Evolutionary conservation across 202 grass and related monocot genomes (phyloP).

Genomic region (Dendrocalamus latiflorus): DNA sequence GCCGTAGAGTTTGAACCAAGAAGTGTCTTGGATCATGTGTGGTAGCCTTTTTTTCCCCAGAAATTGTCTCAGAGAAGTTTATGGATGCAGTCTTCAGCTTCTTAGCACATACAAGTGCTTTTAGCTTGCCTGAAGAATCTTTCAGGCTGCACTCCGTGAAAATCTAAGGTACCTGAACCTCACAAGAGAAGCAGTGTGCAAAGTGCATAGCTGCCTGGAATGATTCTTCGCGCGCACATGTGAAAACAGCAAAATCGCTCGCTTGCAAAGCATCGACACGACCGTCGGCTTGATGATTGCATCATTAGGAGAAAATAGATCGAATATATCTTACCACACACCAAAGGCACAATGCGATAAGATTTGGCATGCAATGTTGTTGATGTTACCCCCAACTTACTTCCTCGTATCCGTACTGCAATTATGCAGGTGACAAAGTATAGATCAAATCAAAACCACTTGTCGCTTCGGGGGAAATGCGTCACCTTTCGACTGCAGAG

Average conservation of each 20-base stretch:
- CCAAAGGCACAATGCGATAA: not conserved
- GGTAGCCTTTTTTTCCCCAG: not conserved
- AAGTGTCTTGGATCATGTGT: not conserved
- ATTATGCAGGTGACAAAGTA: not conserved
- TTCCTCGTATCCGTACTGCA: not conserved
- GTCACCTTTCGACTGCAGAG: not conserved
- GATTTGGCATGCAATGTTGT: not conserved
- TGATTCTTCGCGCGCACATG: too few species aligned
- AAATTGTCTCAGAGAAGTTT: not conserved
- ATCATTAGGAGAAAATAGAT: too few species aligned
- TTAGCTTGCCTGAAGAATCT: not conserved
- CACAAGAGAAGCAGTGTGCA: too few species aligned
- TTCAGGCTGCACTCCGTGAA: not conserved
- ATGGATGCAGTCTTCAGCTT: not conserved
- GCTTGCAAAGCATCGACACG: too few species aligned
- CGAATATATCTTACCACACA: too few species aligned
- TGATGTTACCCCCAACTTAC: not conserved
- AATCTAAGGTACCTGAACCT: not conserved
- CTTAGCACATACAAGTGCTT: not conserved
- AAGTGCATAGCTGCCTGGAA: too few species aligned
- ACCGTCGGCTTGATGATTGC: too few species aligned
- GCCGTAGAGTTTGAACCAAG: not conserved
- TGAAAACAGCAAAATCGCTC: too few species aligned
- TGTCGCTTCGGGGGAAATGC: not conserved
- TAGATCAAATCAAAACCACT: not conserved